Evolutionary conservation across 2,329 filamentous ascomycete genomes (phyloP).

Genomic region (Xylariaceae sp.): DNA sequence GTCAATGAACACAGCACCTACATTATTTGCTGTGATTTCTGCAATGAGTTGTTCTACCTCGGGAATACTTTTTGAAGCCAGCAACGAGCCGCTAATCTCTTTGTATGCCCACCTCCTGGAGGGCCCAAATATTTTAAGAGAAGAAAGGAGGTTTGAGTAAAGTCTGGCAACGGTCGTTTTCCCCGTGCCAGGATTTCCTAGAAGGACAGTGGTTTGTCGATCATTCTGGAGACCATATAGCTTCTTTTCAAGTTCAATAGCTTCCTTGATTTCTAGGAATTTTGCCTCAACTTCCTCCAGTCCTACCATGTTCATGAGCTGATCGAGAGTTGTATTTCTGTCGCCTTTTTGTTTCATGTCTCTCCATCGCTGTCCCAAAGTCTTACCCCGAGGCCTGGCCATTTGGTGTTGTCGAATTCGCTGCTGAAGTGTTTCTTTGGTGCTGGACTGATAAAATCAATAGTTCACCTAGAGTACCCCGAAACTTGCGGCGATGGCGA

Average conservation of each 20-base stretch:
- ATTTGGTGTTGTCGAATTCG: not conserved
- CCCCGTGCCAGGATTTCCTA: slow-evolving; percentile 40
- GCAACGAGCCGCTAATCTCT: slow-evolving; percentile 69
- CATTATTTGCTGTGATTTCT: slow-evolving; percentile 59
- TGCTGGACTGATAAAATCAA: no score
- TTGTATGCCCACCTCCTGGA: slow-evolving; percentile 60
- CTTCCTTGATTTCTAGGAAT: slow-evolving; percentile 62
- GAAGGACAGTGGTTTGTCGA: not conserved
- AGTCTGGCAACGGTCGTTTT: slow-evolving; percentile 66
- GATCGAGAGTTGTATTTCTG: slow-evolving; percentile 63
- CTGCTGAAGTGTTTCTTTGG: not conserved
- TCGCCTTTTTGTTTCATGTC: slow-evolving; percentile 53
- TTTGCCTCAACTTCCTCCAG: slow-evolving; percentile 66
- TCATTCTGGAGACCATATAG: no score
- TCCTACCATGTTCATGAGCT: slow-evolving; percentile 66
- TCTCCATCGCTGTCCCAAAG: not conserved
- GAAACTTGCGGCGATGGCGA: no score
- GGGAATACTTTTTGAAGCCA: slow-evolving; percentile 66
- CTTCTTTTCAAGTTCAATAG: no score
- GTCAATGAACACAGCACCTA: slow-evolving; percentile 77
- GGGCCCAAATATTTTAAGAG: slow-evolving; percentile 67
- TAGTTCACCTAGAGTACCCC: no score
- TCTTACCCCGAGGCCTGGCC: not conserved
- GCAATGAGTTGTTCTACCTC: slow-evolving; percentile 63
- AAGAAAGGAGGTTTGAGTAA: slow-evolving; percentile 68